Percentiles rank a stretch among this genome's conserved stretches.
These are phyloP conservation scores for Stachybotrys echinatus DNA, from an alignment of 2,329 filamentous ascomycete genomes.

Conservation along the genomic window DNA sequence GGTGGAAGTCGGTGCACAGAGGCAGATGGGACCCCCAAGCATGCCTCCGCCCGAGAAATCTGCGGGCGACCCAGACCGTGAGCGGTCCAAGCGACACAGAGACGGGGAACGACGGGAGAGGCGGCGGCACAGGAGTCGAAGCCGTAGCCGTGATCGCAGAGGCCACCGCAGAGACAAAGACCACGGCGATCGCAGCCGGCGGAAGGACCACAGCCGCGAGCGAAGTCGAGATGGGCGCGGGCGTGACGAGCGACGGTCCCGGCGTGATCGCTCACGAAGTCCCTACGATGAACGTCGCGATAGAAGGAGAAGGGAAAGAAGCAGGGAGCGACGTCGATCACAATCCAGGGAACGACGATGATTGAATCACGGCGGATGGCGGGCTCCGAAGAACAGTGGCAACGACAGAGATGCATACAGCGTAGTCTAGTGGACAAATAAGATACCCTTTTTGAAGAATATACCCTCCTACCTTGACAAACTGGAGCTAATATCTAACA, in stretches of 20 bases:
- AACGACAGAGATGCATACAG: no score
- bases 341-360: conserved; percentile 3
- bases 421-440: no score
- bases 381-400: no score
- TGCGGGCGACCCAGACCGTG: conserved; percentile 17
- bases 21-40: conserved; percentile 24
- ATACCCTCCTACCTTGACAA: no score
- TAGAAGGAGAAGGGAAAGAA: conserved; percentile 7
- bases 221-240: conserved; percentile 12
- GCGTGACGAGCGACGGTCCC: conserved; percentile 8
- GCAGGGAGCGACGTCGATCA: conserved; percentile 8
- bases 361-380: background rate
- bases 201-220: conserved; percentile 25
- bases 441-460: no score
- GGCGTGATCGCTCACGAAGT: background rate
- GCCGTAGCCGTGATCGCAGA: conserved; percentile 22
- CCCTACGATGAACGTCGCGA: conserved; percentile 4
- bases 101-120: conserved; percentile 24
- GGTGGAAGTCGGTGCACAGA: conserved; percentile 50
- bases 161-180: conserved; percentile 23
- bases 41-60: conserved; percentile 16
- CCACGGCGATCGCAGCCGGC: conserved; percentile 6
- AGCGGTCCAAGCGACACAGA: conserved; percentile 23
- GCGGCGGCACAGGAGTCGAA: conserved; percentile 29
- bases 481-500: no score